Evolutionary conservation across 2,329 filamentous ascomycete species (phyloP), one percentile per base, ranked within the genome.

Genomic region (Paracoccidioides lutzii): DNA sequence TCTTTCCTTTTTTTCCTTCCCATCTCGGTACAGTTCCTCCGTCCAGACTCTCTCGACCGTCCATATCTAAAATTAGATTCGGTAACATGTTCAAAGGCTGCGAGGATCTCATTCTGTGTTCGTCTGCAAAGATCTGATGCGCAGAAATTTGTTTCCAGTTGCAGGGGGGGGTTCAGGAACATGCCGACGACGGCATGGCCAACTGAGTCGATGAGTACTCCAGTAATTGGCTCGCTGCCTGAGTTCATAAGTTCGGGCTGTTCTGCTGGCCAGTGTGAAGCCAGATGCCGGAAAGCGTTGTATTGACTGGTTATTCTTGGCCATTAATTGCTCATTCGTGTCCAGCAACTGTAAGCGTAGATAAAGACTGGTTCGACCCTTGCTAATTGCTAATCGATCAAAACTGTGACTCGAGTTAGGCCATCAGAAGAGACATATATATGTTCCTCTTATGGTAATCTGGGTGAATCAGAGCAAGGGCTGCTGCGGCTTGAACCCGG

Each of bases 361-460:
- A 62, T 60, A 44, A 70, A 70, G 2, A 64, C 62, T 4, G 67
- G 67, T 43, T 69, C 61, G 22, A 69, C 61, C 40, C 61, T 64
- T 28, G 68, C 55, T 48, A 62, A 61, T 55, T 71, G 65, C 68
- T 65, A 71, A 50, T 71, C 68, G 51, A 71, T 66, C 0, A 71
- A 35, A 9, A 62, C 60, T 3, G 67, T 68, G 28, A 70, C 61
- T 3, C 59, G 6, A 0, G 65, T 65, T 43, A 63, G 65, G 7
- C 69, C 66, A 8, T 65, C 57, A 4, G 58, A 45, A 2, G 66
- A 67, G 32, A 71, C 62, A 41, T 61, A 68, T 61, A 68, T 3
- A 71, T 68, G 46, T 71, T 71, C 33, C 68, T 55, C 52, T 62
- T 67, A 54, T 71, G 57, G 9, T 68, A 63, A 51, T 70, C 67